Evolutionary conservation across 2,329 filamentous ascomycete species (phyloP), one percentile per base, ranked within the genome.

Genomic region (Claviceps sp.): DNA sequence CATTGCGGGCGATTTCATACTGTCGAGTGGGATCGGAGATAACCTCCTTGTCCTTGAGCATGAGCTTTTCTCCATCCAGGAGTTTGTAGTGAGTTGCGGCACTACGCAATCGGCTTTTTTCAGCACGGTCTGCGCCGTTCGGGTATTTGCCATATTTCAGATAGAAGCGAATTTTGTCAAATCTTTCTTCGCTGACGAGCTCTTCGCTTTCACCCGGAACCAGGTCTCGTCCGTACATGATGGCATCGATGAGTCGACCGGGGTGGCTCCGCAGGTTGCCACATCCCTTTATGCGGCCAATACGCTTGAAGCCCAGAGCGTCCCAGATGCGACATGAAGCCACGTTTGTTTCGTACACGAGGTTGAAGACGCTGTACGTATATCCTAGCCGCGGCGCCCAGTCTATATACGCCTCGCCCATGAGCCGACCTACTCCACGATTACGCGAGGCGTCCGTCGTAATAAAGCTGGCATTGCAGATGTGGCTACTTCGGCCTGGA

Each of bases 91-190:
- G 91, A 20, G 89, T 95, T 42, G 90, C 90, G 47, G 91, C 90
- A 68, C 87, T 95, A 61, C 93, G 82, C 52, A 98, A 81, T 60
- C 91, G 86, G 70, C 85, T 91, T 78, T 97, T 97, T 70, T 97
- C 93, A 53, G 90, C 90, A 54, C 91, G 82, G 73, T 96, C 89
- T 64, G 91, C 90, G 56, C 90, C 91, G 61, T 85, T 84, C 54
- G 93, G 93, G 67, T 98, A 97, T 67, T 90, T 89, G 63, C 85
- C 85, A 67, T 90, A 89, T 70, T 95, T 94, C 64, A 97, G 82
- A 70, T 97, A 97, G 74, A 87, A 97, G 63, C 90, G 86, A 66
- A 97, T 97, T 76, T 96, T 96, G 75, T 96, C 91, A 74, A 97
- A 97, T 60, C 93, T 87, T 72, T 96, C 90, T 74, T 96, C 90